Base-by-base conservation (phyloP, 257 asterid species). In the Agastache rugosa region DNA sequence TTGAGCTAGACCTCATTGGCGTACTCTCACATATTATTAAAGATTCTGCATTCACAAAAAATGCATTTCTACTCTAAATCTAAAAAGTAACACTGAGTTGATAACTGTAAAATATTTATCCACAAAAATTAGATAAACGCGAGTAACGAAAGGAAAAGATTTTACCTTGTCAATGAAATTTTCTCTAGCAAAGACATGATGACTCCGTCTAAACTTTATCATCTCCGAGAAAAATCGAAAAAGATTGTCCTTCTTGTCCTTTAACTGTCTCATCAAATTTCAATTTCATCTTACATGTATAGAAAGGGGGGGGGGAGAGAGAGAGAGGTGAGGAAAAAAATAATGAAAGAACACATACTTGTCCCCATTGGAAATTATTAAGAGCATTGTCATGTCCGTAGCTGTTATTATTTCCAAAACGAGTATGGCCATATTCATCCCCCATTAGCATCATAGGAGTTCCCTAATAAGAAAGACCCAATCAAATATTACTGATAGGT, bases 371-470 rank as follows among this genome's bases (percentile, higher is more conserved):
- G 87, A 94, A 92, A 84, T 92, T 81, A 79, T 94, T 94, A 71
- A 90, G 85, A 50, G 97, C 82, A 80, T 78, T 92, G 76, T 94
- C 99, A 81, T 92, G 97, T 69, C 99, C 99, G 69, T 94, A 94
- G 74, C 99, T 94, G 85, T 94, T 94, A 81, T 94, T 94, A 78
- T 94, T 94, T 75, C 97, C 99, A 67, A 78, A 77, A 66, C 99
- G 97, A 72, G 97, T 94, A 77, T 94, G 99, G 16, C 85, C 99
- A 77, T 94, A 94, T 78, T 94, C 99, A 87, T 94, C 99, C 75
- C 98, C 99, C 99, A 92, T 92, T 77, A 94, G 90, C 97, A 94
- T 92, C 99, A 94, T 94, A 17, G 99, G 97, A 67, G 96, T 89
- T 69, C 98, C 98, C 98, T 93, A 72, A 62, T 50, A 78, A 78